phyloP scores from a whole-genome alignment of 2,329 filamentous ascomycete genomes.

The Colletotrichum camelliae region DNA sequence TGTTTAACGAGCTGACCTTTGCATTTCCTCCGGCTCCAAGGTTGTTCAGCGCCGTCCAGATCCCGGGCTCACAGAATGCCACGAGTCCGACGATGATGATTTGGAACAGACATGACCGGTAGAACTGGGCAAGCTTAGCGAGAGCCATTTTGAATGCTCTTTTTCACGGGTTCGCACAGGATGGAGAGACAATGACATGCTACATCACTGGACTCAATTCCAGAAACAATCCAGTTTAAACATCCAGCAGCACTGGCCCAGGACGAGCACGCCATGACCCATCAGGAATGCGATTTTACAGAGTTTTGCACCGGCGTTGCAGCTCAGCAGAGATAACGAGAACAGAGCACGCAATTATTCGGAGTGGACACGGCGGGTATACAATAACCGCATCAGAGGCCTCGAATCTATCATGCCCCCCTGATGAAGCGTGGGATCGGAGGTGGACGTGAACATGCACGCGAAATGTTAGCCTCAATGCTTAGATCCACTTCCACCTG shows the following conservation, averaged over 20 bases:
- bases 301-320: background rate
- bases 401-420: background rate
- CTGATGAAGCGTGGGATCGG: background rate
- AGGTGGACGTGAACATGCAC: background rate
- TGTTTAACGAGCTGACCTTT: background rate
- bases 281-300: background rate
- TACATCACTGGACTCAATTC: too few relatives aligned
- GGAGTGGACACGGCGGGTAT: background rate
- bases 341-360: background rate
- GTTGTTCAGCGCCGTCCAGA: slow-evolving; percentile 27
- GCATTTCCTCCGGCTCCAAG: slow-evolving; percentile 26
- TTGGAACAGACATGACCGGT: slow-evolving; percentile 12
- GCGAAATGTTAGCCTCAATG: background rate
- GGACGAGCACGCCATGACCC: slow-evolving; percentile 10
- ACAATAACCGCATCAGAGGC: background rate
- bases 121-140: background rate
- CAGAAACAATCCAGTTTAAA: background rate
- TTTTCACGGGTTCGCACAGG: too few relatives aligned
- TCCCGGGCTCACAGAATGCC: slow-evolving; percentile 27
- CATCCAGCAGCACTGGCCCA: background rate
- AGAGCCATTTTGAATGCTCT: background rate
- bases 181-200: background rate
- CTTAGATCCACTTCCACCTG: background rate
- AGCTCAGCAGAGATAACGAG: background rate
- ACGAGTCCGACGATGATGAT: slow-evolving; percentile 15